Conservation (phyloP, 345 rosid genomes). For the Physaria fendleri region DNA sequence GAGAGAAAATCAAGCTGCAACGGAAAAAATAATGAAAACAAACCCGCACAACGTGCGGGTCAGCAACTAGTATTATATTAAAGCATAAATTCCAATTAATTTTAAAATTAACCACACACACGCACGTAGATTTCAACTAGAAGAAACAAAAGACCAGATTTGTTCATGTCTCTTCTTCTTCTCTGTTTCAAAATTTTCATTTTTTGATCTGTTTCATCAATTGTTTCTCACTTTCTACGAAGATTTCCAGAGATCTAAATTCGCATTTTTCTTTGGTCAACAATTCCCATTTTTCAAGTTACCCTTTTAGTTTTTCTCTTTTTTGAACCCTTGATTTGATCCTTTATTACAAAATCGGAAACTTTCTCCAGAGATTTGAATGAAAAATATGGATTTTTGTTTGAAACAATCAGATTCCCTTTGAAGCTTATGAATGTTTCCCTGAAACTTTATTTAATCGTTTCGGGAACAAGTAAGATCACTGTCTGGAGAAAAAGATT, state of each 20-base stretch:
- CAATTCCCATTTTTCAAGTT: too few relatives aligned
- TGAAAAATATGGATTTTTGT: neutral
- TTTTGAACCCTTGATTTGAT: constrained; percentile 13
- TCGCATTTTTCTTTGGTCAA: too few relatives aligned
- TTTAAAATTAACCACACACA: constrained; percentile 14
- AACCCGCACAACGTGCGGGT: too few relatives aligned
- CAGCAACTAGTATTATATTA: too few relatives aligned
- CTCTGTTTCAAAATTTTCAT: constrained; percentile 12
- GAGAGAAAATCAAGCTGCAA: constrained; percentile 67
- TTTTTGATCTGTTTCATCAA: constrained; percentile 23
- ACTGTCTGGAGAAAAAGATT: neutral
- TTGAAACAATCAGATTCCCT: neutral
- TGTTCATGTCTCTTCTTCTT: constrained; percentile 20
- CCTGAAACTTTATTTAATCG: constrained; percentile 16
- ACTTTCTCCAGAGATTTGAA: neutral
- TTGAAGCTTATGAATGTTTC: constrained; percentile 14
- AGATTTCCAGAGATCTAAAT: constrained; percentile 9
- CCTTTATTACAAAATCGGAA: neutral
- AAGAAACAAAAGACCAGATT: constrained; percentile 33
- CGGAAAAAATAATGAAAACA: too few relatives aligned
- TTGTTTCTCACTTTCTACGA: constrained; percentile 2
- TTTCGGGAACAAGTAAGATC: constrained; percentile 9
- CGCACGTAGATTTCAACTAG: constrained; percentile 11
- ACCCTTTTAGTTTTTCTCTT: neutral
- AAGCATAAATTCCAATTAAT: neutral